Conservation (phyloP, 1,284 basidiomycete genomes). For the Cryptococcus sp. region DNA sequence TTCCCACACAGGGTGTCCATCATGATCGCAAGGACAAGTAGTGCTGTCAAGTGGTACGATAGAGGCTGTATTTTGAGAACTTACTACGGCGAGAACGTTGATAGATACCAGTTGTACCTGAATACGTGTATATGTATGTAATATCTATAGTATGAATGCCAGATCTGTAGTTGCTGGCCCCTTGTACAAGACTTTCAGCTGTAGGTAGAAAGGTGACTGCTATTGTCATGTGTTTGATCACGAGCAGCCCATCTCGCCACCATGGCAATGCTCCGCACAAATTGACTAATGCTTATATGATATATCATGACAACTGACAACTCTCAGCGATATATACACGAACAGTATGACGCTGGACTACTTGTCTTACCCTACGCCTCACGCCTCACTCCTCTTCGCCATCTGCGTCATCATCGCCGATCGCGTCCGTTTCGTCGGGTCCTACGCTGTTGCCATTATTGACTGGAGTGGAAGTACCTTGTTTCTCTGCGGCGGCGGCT, state of each 20-base stretch:
- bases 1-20: no score
- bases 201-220: no score
- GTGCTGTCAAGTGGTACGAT: no score
- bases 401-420: slow-evolving; percentile 5
- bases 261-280: no score
- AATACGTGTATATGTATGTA: background rate
- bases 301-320: background rate
- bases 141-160: background rate
- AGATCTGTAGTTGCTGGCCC: no score
- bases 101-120: background rate
- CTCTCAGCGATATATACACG: background rate
- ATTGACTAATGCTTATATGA: background rate
- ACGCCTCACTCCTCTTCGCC: slow-evolving; percentile 6
- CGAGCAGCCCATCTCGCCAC: no score
- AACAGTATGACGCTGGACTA: background rate
- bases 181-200: no score
- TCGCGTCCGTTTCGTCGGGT: background rate
- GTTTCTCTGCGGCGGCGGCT: slow-evolving; percentile 4
- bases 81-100: no score
- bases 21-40: no score
- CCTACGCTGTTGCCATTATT: slow-evolving; percentile 1
- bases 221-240: no score
- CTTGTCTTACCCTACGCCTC: background rate
- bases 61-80: no score
- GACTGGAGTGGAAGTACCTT: background rate